Percentiles rank a stretch among this genome's conserved stretches.
These are phyloP conservation scores for Cubamyces lactineus DNA, from an alignment of 768 basidiomycete species.

Conservation along the genomic window DNA sequence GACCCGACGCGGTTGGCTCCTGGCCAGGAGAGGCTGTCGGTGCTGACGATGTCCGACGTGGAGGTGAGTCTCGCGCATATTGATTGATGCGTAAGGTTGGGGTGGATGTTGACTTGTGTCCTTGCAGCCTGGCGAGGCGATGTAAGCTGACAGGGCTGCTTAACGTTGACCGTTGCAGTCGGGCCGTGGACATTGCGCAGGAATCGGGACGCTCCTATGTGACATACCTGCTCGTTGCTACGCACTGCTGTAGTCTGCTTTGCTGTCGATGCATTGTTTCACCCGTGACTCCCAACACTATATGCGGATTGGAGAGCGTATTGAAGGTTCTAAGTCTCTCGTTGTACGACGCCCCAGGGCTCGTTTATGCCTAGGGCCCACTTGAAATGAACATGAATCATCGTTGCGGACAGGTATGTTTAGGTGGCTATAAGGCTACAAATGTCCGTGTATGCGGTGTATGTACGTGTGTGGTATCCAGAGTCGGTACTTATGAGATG, in stretches of 20 bases:
- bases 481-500: too few relatives aligned
- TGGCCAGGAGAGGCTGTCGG: slow-evolving; percentile 2
- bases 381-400: too few relatives aligned
- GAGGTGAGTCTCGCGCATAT: slow-evolving; percentile 3
- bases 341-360: too few relatives aligned
- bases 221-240: neutral
- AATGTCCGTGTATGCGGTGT: too few relatives aligned
- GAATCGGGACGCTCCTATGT: neutral
- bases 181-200: neutral
- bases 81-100: neutral
- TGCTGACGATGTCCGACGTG: slow-evolving; percentile 10
- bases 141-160: slow-evolving; percentile 6
- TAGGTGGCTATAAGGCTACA: too few relatives aligned
- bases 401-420: too few relatives aligned
- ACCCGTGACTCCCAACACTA: too few relatives aligned
- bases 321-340: too few relatives aligned
- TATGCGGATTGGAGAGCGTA: too few relatives aligned
- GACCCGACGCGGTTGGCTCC: slow-evolving; percentile 8
- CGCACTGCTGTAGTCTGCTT: neutral
- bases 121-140: slow-evolving; percentile 17
- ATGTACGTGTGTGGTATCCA: too few relatives aligned
- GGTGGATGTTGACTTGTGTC: neutral
- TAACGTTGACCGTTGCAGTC: neutral
- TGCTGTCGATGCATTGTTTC: neutral
- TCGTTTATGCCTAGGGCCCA: too few relatives aligned